A percentile compares a stretch with the other conserved stretches of the same genome.
These are phyloP conservation scores for Cladosporium velox DNA, from an alignment of 2,329 filamentous ascomycete species.

Conservation along the genomic window DNA sequence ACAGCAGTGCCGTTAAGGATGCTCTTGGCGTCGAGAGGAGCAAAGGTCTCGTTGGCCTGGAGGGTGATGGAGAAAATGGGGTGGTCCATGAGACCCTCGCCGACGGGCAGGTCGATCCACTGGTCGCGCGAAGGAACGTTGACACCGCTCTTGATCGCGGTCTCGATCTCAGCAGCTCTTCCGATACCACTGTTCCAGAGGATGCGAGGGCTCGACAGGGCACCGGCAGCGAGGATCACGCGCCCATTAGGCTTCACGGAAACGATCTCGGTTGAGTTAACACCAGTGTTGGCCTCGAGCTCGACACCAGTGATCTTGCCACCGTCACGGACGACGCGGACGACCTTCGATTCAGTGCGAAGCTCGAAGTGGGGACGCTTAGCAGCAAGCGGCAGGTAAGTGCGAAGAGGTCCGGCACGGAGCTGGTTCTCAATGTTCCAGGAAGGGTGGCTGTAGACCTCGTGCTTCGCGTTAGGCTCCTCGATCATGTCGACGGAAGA, in stretches of 20 bases:
- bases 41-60: constrained; percentile 54
- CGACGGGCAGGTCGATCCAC: constrained; percentile 56
- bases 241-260: constrained; percentile 62
- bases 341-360: constrained; percentile 67
- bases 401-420: constrained; percentile 68
- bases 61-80: constrained; percentile 54
- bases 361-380: constrained; percentile 66
- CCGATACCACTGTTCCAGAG: constrained; percentile 71
- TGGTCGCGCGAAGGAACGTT: constrained; percentile 47
- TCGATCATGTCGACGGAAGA: constrained; percentile 61
- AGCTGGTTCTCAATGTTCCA: constrained; percentile 69
- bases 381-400: constrained; percentile 66
- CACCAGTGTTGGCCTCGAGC: constrained; percentile 58
- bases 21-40: constrained; percentile 47
- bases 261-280: constrained; percentile 54
- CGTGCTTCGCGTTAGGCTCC: constrained; percentile 64
- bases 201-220: constrained; percentile 69
- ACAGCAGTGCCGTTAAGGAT: constrained; percentile 48
- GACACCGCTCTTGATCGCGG: constrained; percentile 47
- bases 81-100: constrained; percentile 61
- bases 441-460: constrained; percentile 63
- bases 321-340: constrained; percentile 63
- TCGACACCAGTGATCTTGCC: constrained; percentile 68
- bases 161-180: constrained; percentile 50
- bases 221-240: constrained; percentile 67